Evolutionary conservation across 2,329 filamentous ascomycete species (phyloP), one percentile per base, ranked within the genome.

Genomic region (Chalaropsis thielavioides): DNA sequence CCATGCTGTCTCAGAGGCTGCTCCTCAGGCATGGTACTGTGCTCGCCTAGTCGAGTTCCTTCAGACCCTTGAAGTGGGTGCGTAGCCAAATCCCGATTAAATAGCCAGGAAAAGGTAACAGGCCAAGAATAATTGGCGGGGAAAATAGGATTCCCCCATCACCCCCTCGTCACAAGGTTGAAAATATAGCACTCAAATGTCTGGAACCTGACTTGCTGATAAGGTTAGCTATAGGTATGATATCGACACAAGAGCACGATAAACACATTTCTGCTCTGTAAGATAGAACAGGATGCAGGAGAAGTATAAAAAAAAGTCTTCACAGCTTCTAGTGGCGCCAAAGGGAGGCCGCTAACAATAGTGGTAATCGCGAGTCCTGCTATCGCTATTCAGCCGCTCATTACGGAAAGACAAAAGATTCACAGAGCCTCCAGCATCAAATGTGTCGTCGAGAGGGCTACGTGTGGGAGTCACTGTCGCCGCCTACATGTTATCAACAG

Each of bases 1-100:
- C 31, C 82, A 84, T 67, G 75, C 76, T 2, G 80, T 84, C 2
- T 73, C 77, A 43, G 72, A 77, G 49, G 72, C 74, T 0, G 75
- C 75, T 31, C 75, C 80, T 0, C 77, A 78, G 68, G 69, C 75
- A 40, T 83, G 80, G 80, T 73, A 84, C 63, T 76, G 75, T 1
- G 73, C 76, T 40, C 76, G 75, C 17, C 77, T 83, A 0, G 71
- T 74, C 2, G 70, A 75, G 64, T 84, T 83, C 68, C 69, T 84
- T 43, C 69, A 69, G 41, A 71, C 70, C 5, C 56, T 73, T 41
- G 43, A 69, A 43, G 44, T 38, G 58, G 7, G 43, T 43, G 10
- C 62, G 38, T 61, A 19, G 27, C 40, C 19, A 49, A 46, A 17
- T 19, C 43, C 43, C n/a, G 43, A 19, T 17, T 5, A 10, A 43